Base-by-base conservation (phyloP, 2,329 filamentous ascomycete species). In the Sclerotinia sclerotiorum region DNA sequence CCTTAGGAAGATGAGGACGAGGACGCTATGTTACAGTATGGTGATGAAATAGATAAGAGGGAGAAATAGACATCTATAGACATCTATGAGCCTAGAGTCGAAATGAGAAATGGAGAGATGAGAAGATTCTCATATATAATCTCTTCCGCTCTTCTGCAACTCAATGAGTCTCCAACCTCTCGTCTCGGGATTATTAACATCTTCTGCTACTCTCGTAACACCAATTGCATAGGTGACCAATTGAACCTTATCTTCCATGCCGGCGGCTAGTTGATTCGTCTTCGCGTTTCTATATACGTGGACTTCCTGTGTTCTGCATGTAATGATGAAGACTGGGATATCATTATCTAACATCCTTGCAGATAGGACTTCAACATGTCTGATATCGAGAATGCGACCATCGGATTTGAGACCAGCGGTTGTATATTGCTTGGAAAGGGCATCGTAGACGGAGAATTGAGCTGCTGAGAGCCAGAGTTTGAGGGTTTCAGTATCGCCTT, bases 171-270 rank as follows among this genome's bases (percentile, higher is more conserved):
- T 90, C 95, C 95, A 99, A 44, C 95, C 95, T 77, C 94, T 87
- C 15, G 95, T 99, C 82, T 99, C 95, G 2, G 93, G 92, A 80
- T 99, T 98, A 83, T 90, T 94, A 74, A 98, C 94, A 74, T 99
- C 95, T 78, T 99, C 95, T 2, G 95, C 90, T 70, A 97, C 88
- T 73, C 95, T 86, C 4, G 95, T 99, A 70, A 99, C 91, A 75
- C 95, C 95, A 74, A 99, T 98, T 72, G 94, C 95, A 77, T 99
- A 99, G 2, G 95, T 98, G 73, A 99, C 95, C 74, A 97, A 89
- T 81, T 99, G 95, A 32, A 99, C 95, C 82, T 94, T 96, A 81
- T 99, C 95, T 80, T 99, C 95, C 93, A 97, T 98, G 55, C 95
- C 95, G 17, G 94, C 94, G 3, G 94, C 94, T 60, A 99, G 87